Evolutionary conservation across 805 yeast genomes (phyloP), one percentile per base, ranked within the genome.

Genomic region (Yamadazyma takamatsuzukensis): DNA sequence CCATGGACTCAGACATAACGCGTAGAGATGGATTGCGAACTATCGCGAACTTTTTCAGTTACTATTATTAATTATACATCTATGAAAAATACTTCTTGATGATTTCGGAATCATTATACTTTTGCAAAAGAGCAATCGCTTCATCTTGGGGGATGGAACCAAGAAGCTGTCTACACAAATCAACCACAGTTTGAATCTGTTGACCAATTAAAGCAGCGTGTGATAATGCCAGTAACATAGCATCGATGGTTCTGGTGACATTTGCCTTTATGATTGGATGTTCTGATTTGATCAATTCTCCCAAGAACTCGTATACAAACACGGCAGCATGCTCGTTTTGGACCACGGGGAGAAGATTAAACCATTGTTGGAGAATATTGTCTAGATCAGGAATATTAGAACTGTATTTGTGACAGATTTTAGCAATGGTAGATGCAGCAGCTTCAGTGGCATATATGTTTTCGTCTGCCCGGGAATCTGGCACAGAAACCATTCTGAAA

Each of bases 261-360:
- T 79, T 78, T n/a, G 54, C 54, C 13, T 61, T 53, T 21, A 85
- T 74, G 4, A 73, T 64, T 2, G 62, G 53, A 41, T 86, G 88
- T 32, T 75, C 72, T 33, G 70, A 71, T 31, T 80, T 80, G 25
- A 88, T 80, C 49, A 89, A 65, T 40, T 81, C 83, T 6, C 79
- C 64, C 43, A 89, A 65, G 53, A 86, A 89, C 46, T 72, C 69
- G 61, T 87, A 93, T 13, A 86, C 78, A 56, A 72, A 86, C 11
- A 87, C 78, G 4, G 97, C 97, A 4, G 95, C 95, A 45, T 84
- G 93, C 25, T 78, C 83, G 55, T 93, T 97, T 46, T 78, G 83
- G 15, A 79, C 59, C 25, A 90, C 74, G 15, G 97, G 98, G 44
- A 93, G 73, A 8, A 86, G 72, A 40, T 72, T 71, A 33, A 93